These are phyloP conservation scores for Protoeuglena noctilucae DNA, from an alignment of 139 green algal genomes.

Conservation along the genomic window DNA sequence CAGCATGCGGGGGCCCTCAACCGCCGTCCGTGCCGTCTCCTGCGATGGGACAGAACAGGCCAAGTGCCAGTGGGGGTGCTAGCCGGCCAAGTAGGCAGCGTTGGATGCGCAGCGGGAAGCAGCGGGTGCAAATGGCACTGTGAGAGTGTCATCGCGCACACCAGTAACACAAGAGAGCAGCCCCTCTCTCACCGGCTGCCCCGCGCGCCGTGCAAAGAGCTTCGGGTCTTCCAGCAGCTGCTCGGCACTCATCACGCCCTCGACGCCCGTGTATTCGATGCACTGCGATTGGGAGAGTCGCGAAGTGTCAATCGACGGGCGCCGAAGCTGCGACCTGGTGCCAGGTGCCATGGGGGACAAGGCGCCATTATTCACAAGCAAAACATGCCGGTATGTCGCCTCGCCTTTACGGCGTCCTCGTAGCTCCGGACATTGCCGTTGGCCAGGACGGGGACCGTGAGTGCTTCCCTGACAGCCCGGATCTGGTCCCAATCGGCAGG, in stretches of 20 bases:
- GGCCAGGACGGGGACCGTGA: slow-evolving; percentile 61
- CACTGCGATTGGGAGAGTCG: slow-evolving; percentile 37
- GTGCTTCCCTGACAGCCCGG: slow-evolving; percentile 31
- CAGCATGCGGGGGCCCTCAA: neutral
- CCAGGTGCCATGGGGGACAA: no score
- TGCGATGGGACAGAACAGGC: neutral
- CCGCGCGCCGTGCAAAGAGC: slow-evolving; percentile 35
- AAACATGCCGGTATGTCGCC: neutral
- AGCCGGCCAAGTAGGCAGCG: slow-evolving; percentile 30
- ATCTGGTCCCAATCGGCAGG: slow-evolving; percentile 58
- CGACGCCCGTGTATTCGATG: slow-evolving; percentile 55
- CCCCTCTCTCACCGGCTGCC: neutral
- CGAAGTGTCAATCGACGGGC: no score
- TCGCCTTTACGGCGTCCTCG: neutral
- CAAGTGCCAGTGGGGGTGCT: slow-evolving; percentile 62
- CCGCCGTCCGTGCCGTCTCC: neutral
- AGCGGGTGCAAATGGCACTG: neutral
- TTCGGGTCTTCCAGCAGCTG: slow-evolving; percentile 65
- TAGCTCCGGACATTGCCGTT: slow-evolving; percentile 69
- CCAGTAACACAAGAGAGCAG: neutral
- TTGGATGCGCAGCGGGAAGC: slow-evolving; percentile 11
- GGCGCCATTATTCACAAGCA: no score
- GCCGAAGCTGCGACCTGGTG: no score
- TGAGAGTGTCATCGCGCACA: neutral
- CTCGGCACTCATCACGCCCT: slow-evolving; percentile 75